phyloP scores from a whole-genome alignment of 306 rosid species.

The Acacia acuminata region DNA sequence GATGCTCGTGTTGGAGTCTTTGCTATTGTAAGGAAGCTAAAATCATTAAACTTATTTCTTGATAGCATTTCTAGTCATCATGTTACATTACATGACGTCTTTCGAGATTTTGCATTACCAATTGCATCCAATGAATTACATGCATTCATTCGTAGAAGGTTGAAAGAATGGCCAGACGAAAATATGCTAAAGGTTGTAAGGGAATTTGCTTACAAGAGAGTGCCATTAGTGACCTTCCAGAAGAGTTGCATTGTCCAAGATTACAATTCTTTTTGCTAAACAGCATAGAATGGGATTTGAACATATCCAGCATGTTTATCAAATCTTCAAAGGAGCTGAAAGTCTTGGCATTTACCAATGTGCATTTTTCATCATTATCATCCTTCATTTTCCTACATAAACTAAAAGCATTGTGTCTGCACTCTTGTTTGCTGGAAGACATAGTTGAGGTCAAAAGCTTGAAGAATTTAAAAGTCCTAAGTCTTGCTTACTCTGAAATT shows the following conservation, averaged over 20 bases:
- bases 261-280: background rate
- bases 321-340: background rate
- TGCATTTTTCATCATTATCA: background rate
- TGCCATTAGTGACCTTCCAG: background rate
- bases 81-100: too few relatives aligned
- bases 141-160: background rate
- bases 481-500: background rate
- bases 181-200: accelerated
- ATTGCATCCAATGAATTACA: background rate
- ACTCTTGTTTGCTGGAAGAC: background rate
- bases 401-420: background rate
- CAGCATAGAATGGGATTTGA: background rate
- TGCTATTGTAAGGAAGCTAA: too few relatives aligned
- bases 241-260: background rate
- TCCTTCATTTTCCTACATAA: background rate
- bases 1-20: too few relatives aligned
- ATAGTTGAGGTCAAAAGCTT: background rate
- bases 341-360: background rate
- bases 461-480: background rate
- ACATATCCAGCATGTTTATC: background rate
- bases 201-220: background rate
- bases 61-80: too few relatives aligned
- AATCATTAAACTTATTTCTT: too few relatives aligned
- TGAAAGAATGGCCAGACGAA: background rate
- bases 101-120: background rate